A percentile compares a stretch with the other conserved stretches of the same genome.
Evolutionary conservation across 768 basidiomycete species (phyloP).

Genomic region (Ephemerocybe angulata): DNA sequence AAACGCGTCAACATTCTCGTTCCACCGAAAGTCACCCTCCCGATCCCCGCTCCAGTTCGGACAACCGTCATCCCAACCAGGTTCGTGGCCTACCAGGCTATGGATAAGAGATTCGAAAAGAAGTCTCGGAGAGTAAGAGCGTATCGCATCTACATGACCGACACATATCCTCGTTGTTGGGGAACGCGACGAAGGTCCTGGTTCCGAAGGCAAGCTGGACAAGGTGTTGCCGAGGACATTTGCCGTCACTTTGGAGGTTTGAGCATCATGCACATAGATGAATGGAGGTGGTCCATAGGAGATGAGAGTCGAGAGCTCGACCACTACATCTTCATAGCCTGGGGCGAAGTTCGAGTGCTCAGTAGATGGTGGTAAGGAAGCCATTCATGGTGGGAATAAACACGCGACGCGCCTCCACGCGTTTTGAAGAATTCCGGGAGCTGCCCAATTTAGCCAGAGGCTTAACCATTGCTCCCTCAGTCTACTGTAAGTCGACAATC

Average conservation of each 20-base stretch:
- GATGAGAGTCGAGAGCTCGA: slow-evolving; percentile 36
- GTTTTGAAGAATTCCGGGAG: too few relatives aligned
- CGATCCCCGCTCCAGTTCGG: slow-evolving; percentile 43
- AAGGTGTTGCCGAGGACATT: slow-evolving; percentile 40
- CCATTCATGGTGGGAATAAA: neutral
- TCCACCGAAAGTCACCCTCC: slow-evolving; percentile 41
- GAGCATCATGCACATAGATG: slow-evolving; percentile 62
- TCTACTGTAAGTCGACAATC: too few relatives aligned
- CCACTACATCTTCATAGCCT: slow-evolving; percentile 25
- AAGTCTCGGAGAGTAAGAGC: slow-evolving; percentile 59
- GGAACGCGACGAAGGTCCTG: slow-evolving; percentile 11
- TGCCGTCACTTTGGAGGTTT: slow-evolving; percentile 43
- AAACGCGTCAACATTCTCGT: slow-evolving; percentile 65
- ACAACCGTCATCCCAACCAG: slow-evolving; percentile 60
- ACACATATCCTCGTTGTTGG: slow-evolving; percentile 30
- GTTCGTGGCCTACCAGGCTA: slow-evolving; percentile 50
- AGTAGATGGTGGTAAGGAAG: neutral
- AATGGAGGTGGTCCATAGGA: slow-evolving; percentile 54
- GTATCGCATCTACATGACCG: slow-evolving; percentile 50
- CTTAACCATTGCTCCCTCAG: too few relatives aligned
- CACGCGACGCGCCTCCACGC: neutral
- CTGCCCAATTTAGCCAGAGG: too few relatives aligned
- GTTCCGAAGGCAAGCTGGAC: slow-evolving; percentile 16
- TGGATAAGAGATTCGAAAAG: slow-evolving; percentile 69
- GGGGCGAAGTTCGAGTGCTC: neutral